Base-by-base conservation (phyloP, 2,329 filamentous ascomycete species). In the Alternaria longipes region DNA sequence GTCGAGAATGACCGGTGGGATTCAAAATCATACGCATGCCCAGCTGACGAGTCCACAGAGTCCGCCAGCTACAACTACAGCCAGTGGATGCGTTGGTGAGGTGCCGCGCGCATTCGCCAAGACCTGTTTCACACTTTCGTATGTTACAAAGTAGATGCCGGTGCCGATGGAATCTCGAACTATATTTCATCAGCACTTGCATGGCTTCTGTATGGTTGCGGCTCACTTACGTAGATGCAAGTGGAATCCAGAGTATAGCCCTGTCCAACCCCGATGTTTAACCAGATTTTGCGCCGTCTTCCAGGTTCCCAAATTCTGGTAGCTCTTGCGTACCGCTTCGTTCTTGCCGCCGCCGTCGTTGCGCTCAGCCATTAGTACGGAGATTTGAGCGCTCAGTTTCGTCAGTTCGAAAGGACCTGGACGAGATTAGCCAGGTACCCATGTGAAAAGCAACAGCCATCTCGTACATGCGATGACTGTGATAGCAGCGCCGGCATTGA, bases 301-400 rank as follows among this genome's bases (percentile, higher is more conserved):
- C 59, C 92, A 82, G 2, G 91, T 93, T 36, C 91, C 91, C 77
- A 93, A 90, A 71, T 92, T 91, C 76, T 91, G 88, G 74, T 93
- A 92, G 77, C 89, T 92, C 56, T 78, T 75, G 51, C 77, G 73
- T 40, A 80, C 69, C 9, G 73, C 71, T 41, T 79, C 77, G 49
- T 78, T 76, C 44, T 73, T 70, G 67, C 72, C 68, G 26, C 69
- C 67, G 65, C 76, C 74, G 53, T 84, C 84, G 66, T 85, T 88
- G 69, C 84, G 86, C 66, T 85, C 83, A 18, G 90, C 90, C 81
- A 94, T 87, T 60, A 94, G 82, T 11, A 93, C 90, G 2, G 92
- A 93, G 20, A 95, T 90, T 77, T 96, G 92, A 16, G 92, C 91
- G 76, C 91, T 94, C 60, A 95, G 84, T 79, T 96, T 96, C n/a